Conservation (phyloP, 2,329 filamentous ascomycete species). For the Stagonosporopsis tanaceti region DNA sequence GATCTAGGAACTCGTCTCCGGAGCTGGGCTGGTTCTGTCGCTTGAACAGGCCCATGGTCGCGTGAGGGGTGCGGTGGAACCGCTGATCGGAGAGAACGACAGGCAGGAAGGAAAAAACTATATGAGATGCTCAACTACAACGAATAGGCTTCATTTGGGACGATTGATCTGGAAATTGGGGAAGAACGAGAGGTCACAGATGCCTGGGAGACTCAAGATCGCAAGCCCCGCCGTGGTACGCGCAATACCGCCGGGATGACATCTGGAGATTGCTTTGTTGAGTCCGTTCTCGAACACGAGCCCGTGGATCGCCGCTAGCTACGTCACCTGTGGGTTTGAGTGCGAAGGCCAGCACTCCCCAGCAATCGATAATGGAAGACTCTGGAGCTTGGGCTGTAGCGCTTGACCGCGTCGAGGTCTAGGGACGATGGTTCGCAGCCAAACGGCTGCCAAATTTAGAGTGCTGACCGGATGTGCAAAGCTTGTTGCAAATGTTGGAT, state of each 20-base stretch:
- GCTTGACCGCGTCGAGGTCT: conserved; percentile 9
- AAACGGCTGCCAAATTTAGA: conserved; percentile 20
- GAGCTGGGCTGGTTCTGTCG: conserved; percentile 25
- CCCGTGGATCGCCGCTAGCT: conserved; percentile 21
- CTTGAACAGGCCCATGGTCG: conserved; percentile 24
- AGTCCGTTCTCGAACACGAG: conserved; percentile 19
- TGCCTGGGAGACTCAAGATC: conserved; percentile 5
- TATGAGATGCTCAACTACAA: conserved; percentile 1
- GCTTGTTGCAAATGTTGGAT: conserved; percentile 13
- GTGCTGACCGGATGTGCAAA: conserved; percentile 16
- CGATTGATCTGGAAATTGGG: neutral
- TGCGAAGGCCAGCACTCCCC: conserved; percentile 6
- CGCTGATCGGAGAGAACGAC: conserved; percentile 10
- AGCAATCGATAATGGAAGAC: conserved; percentile 6
- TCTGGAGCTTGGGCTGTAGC: conserved; percentile 7
- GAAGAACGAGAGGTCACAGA: conserved; percentile 6
- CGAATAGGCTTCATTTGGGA: neutral
- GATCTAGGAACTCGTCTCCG: conserved; percentile 49
- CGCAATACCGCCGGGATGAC: conserved; percentile 20
- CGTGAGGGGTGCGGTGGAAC: conserved; percentile 15
- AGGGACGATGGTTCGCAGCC: conserved; percentile 9
- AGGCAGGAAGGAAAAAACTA: conserved; percentile 5
- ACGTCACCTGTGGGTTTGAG: conserved; percentile 21
- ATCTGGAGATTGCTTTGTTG: conserved; percentile 22
- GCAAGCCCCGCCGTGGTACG: conserved; percentile 15